Evolutionary conservation across 805 yeast genomes (phyloP).

Genomic region (Saccharomyces eubayanus): DNA sequence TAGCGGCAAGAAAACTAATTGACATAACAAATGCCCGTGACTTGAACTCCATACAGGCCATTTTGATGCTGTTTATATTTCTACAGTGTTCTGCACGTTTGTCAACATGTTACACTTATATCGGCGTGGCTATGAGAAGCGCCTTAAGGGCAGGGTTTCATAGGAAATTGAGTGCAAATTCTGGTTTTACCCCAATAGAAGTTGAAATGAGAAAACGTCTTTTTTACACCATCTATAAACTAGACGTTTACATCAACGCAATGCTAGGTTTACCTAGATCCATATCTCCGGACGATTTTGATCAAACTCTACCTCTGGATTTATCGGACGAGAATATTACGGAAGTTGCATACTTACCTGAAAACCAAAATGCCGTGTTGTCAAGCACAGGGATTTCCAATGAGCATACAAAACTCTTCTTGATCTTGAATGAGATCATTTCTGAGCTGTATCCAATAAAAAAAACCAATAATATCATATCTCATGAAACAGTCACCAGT

Average conservation of each 20-base stretch:
- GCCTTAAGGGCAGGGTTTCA: constrained; percentile 83
- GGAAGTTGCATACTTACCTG: constrained; percentile 36
- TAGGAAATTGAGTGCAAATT: constrained; percentile 47
- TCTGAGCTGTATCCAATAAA: constrained; percentile 58
- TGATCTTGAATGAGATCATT: constrained; percentile 64
- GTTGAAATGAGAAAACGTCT: constrained; percentile 77
- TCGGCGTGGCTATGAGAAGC: constrained; percentile 81
- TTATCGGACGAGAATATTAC: constrained; percentile 82
- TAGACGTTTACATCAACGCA: constrained; percentile 86
- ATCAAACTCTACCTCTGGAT: constrained; percentile 78
- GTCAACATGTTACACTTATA: constrained; percentile 84
- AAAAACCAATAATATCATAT: constrained; percentile 27
- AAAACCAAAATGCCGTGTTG: constrained; percentile 20
- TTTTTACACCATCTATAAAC: constrained; percentile 81
- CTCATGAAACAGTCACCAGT: constrained; percentile 46
- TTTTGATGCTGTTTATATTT: constrained; percentile 77
- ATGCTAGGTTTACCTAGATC: constrained; percentile 77
- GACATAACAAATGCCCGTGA: constrained; percentile 85
- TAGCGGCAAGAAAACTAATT: constrained; percentile 75
- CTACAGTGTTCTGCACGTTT: constrained; percentile 79
- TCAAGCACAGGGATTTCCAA: constrained; percentile 56
- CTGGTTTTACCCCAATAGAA: constrained; percentile 54
- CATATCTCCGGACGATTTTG: constrained; percentile 73
- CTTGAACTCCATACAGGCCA: constrained; percentile 73
- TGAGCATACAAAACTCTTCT: constrained; percentile 67